These are phyloP conservation scores for Parafenestella ontariensis DNA, from an alignment of 2,329 filamentous ascomycete species.

Conservation along the genomic window DNA sequence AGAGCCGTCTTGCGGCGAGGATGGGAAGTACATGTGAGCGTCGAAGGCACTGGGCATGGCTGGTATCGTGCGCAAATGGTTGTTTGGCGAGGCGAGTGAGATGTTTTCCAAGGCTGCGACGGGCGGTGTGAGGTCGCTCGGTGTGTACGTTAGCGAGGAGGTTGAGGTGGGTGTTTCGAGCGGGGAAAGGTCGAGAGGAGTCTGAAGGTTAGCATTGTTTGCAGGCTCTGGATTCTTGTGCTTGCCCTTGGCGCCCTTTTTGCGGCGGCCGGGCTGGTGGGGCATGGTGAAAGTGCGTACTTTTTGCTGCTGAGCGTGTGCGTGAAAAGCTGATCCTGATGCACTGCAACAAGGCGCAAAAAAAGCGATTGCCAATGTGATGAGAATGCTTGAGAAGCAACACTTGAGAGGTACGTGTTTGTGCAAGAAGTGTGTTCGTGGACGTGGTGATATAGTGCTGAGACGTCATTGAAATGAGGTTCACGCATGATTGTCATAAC, in stretches of 20 bases:
- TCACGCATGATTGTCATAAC: not conserved
- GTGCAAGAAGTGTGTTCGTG: not conserved
- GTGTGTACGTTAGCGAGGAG: constrained; percentile 3
- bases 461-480: not conserved
- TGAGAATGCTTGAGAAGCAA: not conserved
- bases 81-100: not conserved
- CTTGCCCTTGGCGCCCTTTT: not conserved
- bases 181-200: constrained; percentile 2
- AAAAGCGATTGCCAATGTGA: not conserved
- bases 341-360: not conserved
- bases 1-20: not conserved
- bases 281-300: not conserved
- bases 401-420: not conserved
- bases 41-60: no score
- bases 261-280: not conserved
- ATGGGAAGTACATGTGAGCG: not conserved
- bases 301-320: not conserved
- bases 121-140: constrained; percentile 5
- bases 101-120: not conserved
- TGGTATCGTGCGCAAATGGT: not conserved
- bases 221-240: not conserved
- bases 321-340: not conserved
- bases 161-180: not conserved
- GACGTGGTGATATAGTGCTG: not conserved
- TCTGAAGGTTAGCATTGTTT: not conserved